A percentile compares a stretch with the other conserved stretches of the same genome.
phyloP scores from a whole-genome alignment of 176 grass and related monocot species.

The Themeda triandra region DNA sequence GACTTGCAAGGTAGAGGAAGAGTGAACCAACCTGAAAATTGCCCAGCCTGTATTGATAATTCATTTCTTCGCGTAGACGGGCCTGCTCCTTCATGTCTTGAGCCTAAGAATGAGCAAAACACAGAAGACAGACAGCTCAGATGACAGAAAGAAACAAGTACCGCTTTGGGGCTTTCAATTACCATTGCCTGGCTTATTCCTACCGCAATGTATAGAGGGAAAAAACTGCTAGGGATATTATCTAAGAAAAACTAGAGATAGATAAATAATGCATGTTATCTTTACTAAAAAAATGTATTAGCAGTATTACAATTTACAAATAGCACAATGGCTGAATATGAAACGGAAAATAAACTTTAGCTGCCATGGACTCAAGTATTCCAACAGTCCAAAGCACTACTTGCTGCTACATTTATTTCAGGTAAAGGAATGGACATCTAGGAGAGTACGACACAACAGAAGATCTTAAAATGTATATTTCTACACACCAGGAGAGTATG shows the following conservation, averaged over 20 bases:
- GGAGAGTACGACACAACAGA: not conserved
- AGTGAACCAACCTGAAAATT: conserved; percentile 68
- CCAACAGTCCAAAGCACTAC: not conserved
- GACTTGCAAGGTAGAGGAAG: not conserved
- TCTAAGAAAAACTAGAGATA: not conserved
- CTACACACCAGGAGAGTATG: not conserved
- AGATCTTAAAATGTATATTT: not conserved
- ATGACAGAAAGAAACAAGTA: not conserved
- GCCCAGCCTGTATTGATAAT: conserved; percentile 85
- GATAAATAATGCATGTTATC: not conserved
- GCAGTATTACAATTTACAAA: not conserved
- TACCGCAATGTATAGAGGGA: not conserved
- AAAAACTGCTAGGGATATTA: not conserved
- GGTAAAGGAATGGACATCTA: not conserved
- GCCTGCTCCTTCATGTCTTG: conserved; percentile 98
- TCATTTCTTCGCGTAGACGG: conserved; percentile 96
- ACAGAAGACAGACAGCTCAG: not conserved
- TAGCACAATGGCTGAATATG: not conserved
- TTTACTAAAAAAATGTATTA: not conserved
- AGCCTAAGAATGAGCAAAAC: conserved; percentile 53
- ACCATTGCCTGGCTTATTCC: not conserved
- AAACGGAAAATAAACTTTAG: not conserved
- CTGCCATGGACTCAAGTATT: not conserved
- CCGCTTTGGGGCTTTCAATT: not conserved
- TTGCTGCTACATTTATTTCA: not conserved